Evolutionary conservation across 495 filamentous ascomycete genomes (phyloP).

Genomic region (Penicillium samsonianum): DNA sequence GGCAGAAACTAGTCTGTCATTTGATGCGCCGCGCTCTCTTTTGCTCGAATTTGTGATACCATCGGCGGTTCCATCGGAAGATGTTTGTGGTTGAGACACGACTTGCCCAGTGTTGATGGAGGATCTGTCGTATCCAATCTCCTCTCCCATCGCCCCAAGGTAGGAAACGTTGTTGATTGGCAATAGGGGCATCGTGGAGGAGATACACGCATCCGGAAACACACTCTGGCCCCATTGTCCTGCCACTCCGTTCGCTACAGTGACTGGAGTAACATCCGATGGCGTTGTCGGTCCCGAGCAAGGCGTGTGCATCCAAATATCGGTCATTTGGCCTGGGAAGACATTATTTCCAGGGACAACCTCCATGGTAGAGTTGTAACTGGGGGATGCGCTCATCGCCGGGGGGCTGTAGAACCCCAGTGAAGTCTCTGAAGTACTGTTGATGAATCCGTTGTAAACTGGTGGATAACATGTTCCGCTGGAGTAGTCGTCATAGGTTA

Average conservation of each 20-base stretch:
- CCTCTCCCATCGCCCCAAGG: neutral
- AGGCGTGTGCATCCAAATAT: conserved; percentile 29
- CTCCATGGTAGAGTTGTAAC: conserved; percentile 28
- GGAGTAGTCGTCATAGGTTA: conserved; percentile 23
- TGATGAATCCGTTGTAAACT: conserved; percentile 18
- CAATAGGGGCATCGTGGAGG: neutral
- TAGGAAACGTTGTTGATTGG: neutral
- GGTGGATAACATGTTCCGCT: conserved; percentile 16
- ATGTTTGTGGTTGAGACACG: conserved; percentile 1
- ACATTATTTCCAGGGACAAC: conserved; percentile 10
- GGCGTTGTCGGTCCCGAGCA: conserved; percentile 21
- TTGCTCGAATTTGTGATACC: neutral
- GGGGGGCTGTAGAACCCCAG: conserved; percentile 31
- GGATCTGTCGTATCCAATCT: neutral
- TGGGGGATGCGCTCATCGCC: conserved; percentile 28
- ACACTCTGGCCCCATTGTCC: conserved; percentile 18
- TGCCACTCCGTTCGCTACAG: conserved; percentile 10
- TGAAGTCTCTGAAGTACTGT: conserved; percentile 23
- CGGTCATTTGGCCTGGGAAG: conserved; percentile 15
- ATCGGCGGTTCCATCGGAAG: neutral
- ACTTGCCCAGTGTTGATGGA: neutral
- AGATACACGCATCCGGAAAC: neutral
- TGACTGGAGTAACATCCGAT: conserved; percentile 2
- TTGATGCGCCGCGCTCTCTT: neutral
- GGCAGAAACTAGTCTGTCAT: conserved; percentile 15